phyloP scores from a whole-genome alignment of 805 yeast genomes.

The Saccharomycopsis olivae region DNA sequence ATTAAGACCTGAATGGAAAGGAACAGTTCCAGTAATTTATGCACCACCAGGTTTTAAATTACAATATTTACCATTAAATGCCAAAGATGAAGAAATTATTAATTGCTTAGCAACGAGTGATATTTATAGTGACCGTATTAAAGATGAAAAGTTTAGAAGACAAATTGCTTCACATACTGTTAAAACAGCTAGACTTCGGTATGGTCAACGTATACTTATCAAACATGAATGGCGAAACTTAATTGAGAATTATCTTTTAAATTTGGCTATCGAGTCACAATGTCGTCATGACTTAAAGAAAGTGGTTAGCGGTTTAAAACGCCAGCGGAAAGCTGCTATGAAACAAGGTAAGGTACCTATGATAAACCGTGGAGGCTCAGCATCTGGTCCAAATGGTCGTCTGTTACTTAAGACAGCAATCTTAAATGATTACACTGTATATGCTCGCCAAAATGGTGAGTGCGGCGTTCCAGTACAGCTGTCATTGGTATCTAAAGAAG shows the following conservation, averaged over 20 bases:
- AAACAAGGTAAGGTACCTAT: no score
- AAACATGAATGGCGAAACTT: constrained; percentile 65
- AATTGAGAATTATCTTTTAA: constrained; percentile 56
- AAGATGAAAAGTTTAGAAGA: constrained; percentile 40
- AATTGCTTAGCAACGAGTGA: constrained; percentile 45
- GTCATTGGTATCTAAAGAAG: constrained; percentile 37
- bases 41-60: constrained; percentile 32
- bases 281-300: constrained; percentile 55
- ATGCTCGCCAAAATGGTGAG: no score
- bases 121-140: constrained; percentile 52
- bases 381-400: no score
- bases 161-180: constrained; percentile 58
- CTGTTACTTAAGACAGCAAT: no score
- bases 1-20: constrained; percentile 46
- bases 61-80: constrained; percentile 40
- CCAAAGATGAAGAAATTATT: constrained; percentile 39
- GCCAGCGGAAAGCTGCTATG: constrained; percentile 24
- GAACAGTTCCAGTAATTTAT: constrained; percentile 35
- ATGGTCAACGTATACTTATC: constrained; percentile 28
- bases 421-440: no score
- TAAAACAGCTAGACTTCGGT: constrained; percentile 43
- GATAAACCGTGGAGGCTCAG: no score
- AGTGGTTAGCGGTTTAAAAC: constrained; percentile 37
- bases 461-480: no score
- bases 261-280: constrained; percentile 60